Percentiles rank a stretch among this genome's conserved stretches.
These are phyloP conservation scores for Epithele typhae DNA, from an alignment of 768 basidiomycete species.

Conservation along the genomic window DNA sequence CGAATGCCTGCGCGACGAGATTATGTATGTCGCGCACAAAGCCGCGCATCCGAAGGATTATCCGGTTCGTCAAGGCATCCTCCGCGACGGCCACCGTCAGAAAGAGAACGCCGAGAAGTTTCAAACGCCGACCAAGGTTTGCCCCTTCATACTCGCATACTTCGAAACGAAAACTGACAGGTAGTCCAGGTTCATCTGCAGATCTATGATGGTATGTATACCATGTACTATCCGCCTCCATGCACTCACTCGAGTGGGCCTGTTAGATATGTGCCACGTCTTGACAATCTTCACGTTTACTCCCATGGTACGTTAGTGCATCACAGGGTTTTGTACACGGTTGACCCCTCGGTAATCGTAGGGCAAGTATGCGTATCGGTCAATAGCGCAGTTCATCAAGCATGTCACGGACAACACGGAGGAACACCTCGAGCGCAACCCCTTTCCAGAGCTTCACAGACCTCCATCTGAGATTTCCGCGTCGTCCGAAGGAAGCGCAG, in stretches of 20 bases:
- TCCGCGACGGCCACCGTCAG: slow-evolving; percentile 43
- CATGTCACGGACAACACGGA: slow-evolving; percentile 42
- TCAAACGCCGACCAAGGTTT: slow-evolving; percentile 48
- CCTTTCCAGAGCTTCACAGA: slow-evolving; percentile 43
- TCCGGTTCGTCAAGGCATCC: slow-evolving; percentile 52
- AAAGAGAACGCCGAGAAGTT: slow-evolving; percentile 47
- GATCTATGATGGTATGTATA: slow-evolving; percentile 75
- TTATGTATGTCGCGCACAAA: slow-evolving; percentile 74
- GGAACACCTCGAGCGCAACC: slow-evolving; percentile 35
- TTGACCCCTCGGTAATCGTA: slow-evolving; percentile 15
- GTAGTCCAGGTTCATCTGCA: slow-evolving; percentile 71
- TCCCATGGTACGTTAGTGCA: slow-evolving; percentile 37
- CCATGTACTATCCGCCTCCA: no score
- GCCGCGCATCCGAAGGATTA: slow-evolving; percentile 69
- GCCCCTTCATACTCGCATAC: background rate
- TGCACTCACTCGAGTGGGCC: background rate
- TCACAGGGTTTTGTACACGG: no score
- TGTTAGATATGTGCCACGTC: slow-evolving; percentile 66
- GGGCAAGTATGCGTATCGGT: slow-evolving; percentile 58
- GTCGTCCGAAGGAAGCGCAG: no score
- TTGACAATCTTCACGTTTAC: slow-evolving; percentile 70
- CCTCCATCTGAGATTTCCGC: slow-evolving; percentile 25
- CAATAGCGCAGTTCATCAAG: slow-evolving; percentile 52
- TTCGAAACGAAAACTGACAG: no score
- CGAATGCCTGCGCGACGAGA: slow-evolving; percentile 75